These are phyloP conservation scores for Acanthamoeba sp. DNA, from an alignment of 208 protist genomes.

Conservation along the genomic window DNA sequence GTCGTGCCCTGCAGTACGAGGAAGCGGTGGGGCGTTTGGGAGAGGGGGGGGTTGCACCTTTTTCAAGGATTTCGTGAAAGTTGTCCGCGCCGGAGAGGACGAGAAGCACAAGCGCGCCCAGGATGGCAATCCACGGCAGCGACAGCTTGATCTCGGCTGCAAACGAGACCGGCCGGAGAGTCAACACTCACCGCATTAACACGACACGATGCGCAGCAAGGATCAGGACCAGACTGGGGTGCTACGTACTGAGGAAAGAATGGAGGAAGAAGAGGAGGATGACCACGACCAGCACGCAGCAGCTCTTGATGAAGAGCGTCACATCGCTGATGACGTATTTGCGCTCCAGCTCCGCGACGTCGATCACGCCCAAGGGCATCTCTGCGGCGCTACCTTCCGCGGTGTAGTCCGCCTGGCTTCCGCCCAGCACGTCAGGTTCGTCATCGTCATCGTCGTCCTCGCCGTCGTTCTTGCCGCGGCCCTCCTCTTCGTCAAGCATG, in stretches of 20 bases:
- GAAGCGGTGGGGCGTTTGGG: neutral
- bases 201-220: neutral
- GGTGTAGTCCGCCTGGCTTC: neutral
- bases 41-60: neutral
- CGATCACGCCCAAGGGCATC: neutral
- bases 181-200: neutral
- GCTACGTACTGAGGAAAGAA: neutral
- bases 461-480: neutral
- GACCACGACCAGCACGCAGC: slow-evolving; percentile 73
- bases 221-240: no score
- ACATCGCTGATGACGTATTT: slow-evolving; percentile 78
- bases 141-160: slow-evolving; percentile 69
- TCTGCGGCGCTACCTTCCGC: neutral
- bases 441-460: neutral
- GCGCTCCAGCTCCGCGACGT: neutral
- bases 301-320: slow-evolving; percentile 78
- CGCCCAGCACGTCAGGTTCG: no score
- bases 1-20: no score
- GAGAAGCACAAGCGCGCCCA: slow-evolving; percentile 77
- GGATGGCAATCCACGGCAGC: slow-evolving; percentile 82
- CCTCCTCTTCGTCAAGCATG: neutral
- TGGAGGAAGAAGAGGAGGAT: slow-evolving; percentile 84
- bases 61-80: slow-evolving; percentile 11
- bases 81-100: neutral
- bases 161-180: neutral